Base-by-base conservation (phyloP, 208 protist species). In the Strigomonas culicis region DNA sequence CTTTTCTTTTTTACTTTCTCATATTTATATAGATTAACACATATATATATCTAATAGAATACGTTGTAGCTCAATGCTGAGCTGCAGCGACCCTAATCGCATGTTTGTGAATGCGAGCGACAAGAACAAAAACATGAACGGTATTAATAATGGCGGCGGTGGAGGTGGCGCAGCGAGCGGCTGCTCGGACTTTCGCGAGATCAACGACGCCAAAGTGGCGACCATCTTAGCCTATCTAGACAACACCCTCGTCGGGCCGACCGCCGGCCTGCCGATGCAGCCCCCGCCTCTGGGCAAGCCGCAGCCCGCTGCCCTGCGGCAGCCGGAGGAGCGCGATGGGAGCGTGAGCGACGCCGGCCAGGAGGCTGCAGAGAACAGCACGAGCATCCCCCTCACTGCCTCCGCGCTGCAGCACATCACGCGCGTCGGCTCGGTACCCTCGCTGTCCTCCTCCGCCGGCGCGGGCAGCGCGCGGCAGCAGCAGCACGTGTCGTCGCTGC, bases 201-300 rank as follows among this genome's bases (percentile, higher is more conserved):
- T 96, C 30, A 96, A 96, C 59, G 85, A 93, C 25, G 85, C 85
- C 22, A 96, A 91, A 59, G 90, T 92, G 22, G 77, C 80, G 8
- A 89, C 93, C 63, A 92, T 95, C 30, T 74, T 95, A 21, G 77
- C 84, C 32, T 95, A 95, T 63, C 75, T 95, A 2, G 82, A 95
- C 58, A 71, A 44, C 28, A 80, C 79, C 41, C 68, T 72, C 2
- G 41, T 59, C 53, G 22, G 17, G 46, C 46, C 22, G 6, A n/a
- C n/a, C n/a, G n/a, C n/a, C n/a, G n/a, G n/a, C n/a, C n/a, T n/a
- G n/a, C n/a, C n/a, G n/a, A n/a, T n/a, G n/a, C n/a, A n/a, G n/a
- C n/a, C 32, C 10, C 32, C 32, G 3, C 32, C 32, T 39, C 36
- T 13, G 8, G 36, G 8, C 8, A 6, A 6, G 36, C 36, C 13